phyloP scores from a whole-genome alignment of 192 early-diverging fungal species.

The Mortierella claussenii region DNA sequence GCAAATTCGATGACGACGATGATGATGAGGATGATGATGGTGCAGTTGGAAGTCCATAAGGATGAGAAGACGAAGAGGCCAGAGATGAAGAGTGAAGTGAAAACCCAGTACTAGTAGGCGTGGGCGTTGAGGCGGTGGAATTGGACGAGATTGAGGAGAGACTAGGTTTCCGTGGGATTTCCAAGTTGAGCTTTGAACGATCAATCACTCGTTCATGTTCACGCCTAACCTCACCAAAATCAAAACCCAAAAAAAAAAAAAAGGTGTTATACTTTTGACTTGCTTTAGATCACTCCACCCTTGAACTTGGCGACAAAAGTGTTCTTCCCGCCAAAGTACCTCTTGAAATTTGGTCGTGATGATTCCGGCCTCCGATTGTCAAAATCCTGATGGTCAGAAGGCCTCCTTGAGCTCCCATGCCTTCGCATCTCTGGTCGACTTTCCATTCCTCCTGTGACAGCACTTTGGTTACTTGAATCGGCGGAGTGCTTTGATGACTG shows the following conservation, averaged over 20 bases:
- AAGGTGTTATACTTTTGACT: too few relatives aligned
- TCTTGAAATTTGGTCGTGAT: constrained; percentile 11
- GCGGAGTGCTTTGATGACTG: background rate
- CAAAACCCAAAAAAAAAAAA: constrained; percentile 1
- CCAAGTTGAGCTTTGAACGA: constrained; percentile 44
- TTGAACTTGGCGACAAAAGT: background rate
- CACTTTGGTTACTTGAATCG: background rate
- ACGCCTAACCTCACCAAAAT: constrained; percentile 8
- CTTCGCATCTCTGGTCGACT: background rate
- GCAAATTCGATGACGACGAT: background rate
- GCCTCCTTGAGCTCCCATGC: background rate
- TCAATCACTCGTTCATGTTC: constrained; percentile 37
- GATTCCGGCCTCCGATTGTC: constrained; percentile 12
- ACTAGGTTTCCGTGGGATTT: constrained; percentile 40
- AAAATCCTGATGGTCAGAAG: constrained; percentile 17
- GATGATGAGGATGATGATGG: constrained; percentile 8
- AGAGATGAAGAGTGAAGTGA: constrained; percentile 8
- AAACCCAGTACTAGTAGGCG: constrained; percentile 17
- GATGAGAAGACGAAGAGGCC: too few relatives aligned
- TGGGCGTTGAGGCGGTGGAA: constrained; percentile 32
- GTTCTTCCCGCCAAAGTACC: constrained; percentile 10
- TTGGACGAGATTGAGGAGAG: constrained; percentile 20
- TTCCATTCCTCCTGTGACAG: background rate
- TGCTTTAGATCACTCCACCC: too few relatives aligned
- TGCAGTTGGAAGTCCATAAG: background rate